Percentiles rank a stretch among this genome's conserved stretches.
phyloP scores from a whole-genome alignment of 805 yeast species.

The Zygotorulaspora danielsina region DNA sequence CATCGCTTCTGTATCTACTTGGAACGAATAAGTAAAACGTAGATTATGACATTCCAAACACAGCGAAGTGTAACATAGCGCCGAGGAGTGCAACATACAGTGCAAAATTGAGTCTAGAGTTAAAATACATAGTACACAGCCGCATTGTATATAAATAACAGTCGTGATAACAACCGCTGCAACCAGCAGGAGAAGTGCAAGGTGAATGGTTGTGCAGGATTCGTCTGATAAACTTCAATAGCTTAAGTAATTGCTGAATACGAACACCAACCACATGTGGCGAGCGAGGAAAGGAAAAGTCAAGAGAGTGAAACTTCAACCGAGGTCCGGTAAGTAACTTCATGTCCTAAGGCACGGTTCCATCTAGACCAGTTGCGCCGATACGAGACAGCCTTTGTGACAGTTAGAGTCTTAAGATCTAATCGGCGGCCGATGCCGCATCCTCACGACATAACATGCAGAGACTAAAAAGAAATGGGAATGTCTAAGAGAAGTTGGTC shows the following conservation, averaged over 20 bases:
- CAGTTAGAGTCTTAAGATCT: conserved; percentile 21
- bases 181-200: conserved; percentile 14
- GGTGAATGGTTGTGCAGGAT: conserved; percentile 15
- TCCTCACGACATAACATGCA: conserved; percentile 25
- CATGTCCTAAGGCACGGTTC: conserved; percentile 30
- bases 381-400: conserved; percentile 13
- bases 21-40: too few relatives aligned
- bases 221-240: conserved; percentile 13
- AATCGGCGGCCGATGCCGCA: conserved; percentile 35
- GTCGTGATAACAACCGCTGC: too few relatives aligned
- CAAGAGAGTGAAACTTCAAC: conserved; percentile 27
- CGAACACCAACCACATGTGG: conserved; percentile 17
- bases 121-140: too few relatives aligned
- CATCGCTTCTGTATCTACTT: too few relatives aligned
- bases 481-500: conserved; percentile 45
- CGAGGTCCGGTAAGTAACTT: conserved; percentile 21
- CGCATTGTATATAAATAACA: too few relatives aligned
- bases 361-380: conserved; percentile 32
- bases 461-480: conserved; percentile 35
- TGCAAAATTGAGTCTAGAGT: too few relatives aligned
- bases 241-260: conserved; percentile 16
- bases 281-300: conserved; percentile 29
- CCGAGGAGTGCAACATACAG: too few relatives aligned
- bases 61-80: too few relatives aligned
- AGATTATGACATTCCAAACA: too few relatives aligned